A percentile compares a stretch with the other conserved stretches of the same genome.
phyloP scores from a whole-genome alignment of 1,139 yeast genomes.

The Wickerhamomyces sp. region DNA sequence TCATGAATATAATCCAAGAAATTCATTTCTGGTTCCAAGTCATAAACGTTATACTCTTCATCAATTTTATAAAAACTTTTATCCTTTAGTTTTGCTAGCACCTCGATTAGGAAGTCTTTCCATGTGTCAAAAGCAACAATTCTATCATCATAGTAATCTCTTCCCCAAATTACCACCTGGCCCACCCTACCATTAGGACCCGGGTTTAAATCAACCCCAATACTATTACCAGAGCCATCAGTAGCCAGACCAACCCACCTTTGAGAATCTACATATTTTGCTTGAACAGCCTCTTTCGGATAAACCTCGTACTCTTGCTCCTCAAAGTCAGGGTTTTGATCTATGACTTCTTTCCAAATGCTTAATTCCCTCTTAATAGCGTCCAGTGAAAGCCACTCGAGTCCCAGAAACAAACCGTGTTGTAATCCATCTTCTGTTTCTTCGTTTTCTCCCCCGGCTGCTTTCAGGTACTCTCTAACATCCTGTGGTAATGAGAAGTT shows the following conservation, averaged over 20 bases:
- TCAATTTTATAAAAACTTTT: slow-evolving; percentile 49
- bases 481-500: background rate
- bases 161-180: slow-evolving; percentile 58
- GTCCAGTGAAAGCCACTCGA: slow-evolving; percentile 5
- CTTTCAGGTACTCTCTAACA: background rate
- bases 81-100: slow-evolving; percentile 47
- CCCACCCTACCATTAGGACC: slow-evolving; percentile 60
- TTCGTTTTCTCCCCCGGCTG: background rate
- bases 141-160: slow-evolving; percentile 56
- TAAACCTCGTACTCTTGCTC: slow-evolving; percentile 17
- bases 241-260: slow-evolving; percentile 55
- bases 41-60: slow-evolving; percentile 39
- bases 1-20: slow-evolving; percentile 12
- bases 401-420: slow-evolving; percentile 11
- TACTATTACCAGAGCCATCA: slow-evolving; percentile 56
- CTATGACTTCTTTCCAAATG: slow-evolving; percentile 14
- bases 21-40: slow-evolving; percentile 42
- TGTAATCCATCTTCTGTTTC: background rate
- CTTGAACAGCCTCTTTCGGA: slow-evolving; percentile 54
- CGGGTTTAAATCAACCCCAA: slow-evolving; percentile 60
- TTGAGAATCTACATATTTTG: slow-evolving; percentile 50
- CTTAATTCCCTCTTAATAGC: slow-evolving; percentile 12
- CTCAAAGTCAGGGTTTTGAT: slow-evolving; percentile 10
- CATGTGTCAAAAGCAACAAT: slow-evolving; percentile 53
- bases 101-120: slow-evolving; percentile 48